Percentiles rank a stretch among this genome's conserved stretches.
Evolutionary conservation across 192 early-diverging fungal species (phyloP).

Genomic region (Coemansia umbellata): DNA sequence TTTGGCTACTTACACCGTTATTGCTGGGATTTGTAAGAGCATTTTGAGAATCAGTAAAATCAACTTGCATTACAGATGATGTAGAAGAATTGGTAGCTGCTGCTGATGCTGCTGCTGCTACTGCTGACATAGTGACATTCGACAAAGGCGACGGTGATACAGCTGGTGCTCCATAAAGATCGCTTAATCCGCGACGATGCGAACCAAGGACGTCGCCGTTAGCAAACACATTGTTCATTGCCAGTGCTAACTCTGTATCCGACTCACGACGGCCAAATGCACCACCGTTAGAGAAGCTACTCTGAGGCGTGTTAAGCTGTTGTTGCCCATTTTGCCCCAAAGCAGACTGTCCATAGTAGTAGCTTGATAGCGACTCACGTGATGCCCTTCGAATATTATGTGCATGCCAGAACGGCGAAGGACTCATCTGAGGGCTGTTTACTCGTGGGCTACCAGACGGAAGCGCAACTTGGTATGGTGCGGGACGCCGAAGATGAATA

Average conservation of each 20-base stretch:
- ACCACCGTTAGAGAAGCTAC: background rate
- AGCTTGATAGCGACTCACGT: conserved; percentile 27
- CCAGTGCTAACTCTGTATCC: conserved; percentile 47
- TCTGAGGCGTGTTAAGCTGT: background rate
- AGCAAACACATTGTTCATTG: conserved; percentile 47
- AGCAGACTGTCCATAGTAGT: conserved; percentile 9
- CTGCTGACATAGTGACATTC: conserved; percentile 22
- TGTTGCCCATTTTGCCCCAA: background rate
- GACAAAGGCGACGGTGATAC: conserved; percentile 43
- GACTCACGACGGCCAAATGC: conserved; percentile 39
- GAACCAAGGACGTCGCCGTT: conserved; percentile 39
- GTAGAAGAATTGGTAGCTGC: background rate
- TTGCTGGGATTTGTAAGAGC: background rate
- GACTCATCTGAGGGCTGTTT: conserved; percentile 45
- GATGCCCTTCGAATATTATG: conserved; percentile 33
- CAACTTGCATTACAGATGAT: conserved; percentile 16
- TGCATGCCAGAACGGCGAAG: conserved; percentile 36
- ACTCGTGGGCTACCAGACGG: conserved; percentile 19
- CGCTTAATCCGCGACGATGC: conserved; percentile 28
- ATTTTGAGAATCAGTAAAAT: background rate
- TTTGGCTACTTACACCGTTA: background rate
- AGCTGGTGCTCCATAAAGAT: conserved; percentile 18
- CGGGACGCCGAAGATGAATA: conserved; percentile 41
- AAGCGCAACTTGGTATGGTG: conserved; percentile 41
- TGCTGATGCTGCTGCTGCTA: background rate